A percentile compares a stretch with the other conserved stretches of the same genome.
These are phyloP conservation scores for Graphilbum fragrans DNA, from an alignment of 2,329 filamentous ascomycete species.

Conservation along the genomic window DNA sequence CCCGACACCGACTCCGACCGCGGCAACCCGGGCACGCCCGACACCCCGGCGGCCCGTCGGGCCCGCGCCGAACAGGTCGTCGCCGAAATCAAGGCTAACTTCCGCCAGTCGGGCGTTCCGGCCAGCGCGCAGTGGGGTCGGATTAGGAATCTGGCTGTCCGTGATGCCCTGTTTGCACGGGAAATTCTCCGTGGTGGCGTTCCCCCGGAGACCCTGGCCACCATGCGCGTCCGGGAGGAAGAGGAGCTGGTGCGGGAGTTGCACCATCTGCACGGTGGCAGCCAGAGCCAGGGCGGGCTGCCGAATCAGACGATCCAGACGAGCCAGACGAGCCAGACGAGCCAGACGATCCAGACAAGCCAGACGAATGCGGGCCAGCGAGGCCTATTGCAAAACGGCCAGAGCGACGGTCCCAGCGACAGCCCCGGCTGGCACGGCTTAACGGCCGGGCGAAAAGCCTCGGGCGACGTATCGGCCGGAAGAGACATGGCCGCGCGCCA, in stretches of 20 bases:
- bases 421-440: too few species aligned
- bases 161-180: constrained; percentile 16
- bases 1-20: background rate
- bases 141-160: background rate
- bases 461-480: too few species aligned
- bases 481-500: too few species aligned
- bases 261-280: background rate
- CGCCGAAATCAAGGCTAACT: background rate
- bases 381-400: too few species aligned
- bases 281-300: too few species aligned
- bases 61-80: constrained; percentile 2
- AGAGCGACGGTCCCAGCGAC: background rate
- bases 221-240: background rate
- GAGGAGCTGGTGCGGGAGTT: background rate
- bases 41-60: too few species aligned
- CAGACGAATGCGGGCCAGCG: background rate
- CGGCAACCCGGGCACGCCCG: too few species aligned
- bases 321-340: too few species aligned
- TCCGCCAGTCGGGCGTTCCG: constrained; percentile 5
- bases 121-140: constrained; percentile 18
- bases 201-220: constrained; percentile 7
- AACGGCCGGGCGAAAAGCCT: too few species aligned
- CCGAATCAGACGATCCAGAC: too few species aligned
- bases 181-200: constrained; percentile 17
- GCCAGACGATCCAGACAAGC: too few species aligned